A percentile compares a stretch with the other conserved stretches of the same genome.
These are phyloP conservation scores for Gypsophila paniculata DNA, from an alignment of 179 eudicot species.

Conservation along the genomic window DNA sequence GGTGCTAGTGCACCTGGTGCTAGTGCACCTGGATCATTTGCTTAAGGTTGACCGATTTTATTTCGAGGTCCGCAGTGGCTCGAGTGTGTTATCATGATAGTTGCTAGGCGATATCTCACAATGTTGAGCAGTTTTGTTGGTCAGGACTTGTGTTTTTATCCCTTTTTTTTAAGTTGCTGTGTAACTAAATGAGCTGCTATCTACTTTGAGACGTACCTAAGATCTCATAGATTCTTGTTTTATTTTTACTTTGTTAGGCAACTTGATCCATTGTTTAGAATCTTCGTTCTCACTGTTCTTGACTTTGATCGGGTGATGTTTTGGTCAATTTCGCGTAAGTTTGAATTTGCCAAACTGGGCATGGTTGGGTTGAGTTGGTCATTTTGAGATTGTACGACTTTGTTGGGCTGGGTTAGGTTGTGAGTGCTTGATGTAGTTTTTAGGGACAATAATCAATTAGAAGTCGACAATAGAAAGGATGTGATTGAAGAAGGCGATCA, in stretches of 20 bases:
- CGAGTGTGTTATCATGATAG: not conserved
- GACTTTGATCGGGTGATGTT: no score
- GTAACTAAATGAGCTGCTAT: slow-evolving; percentile 16
- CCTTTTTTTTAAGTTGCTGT: slow-evolving; percentile 1
- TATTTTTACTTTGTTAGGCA: not conserved
- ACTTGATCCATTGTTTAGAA: not conserved
- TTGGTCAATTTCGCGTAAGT: no score
- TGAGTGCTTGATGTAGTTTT: no score
- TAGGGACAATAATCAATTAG: no score
- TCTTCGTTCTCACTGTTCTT: not conserved
- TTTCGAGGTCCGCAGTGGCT: not conserved
- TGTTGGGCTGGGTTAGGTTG: no score
- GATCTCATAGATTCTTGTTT: not conserved
- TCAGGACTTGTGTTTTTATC: not conserved
- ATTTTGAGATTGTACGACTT: no score
- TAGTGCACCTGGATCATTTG: slow-evolving; percentile 28
- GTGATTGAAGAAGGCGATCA: no score
- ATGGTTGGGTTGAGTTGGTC: no score
- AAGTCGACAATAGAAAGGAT: no score
- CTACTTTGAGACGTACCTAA: slow-evolving; percentile 12
- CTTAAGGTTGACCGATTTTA: slow-evolving; percentile 7
- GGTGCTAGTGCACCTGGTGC: slow-evolving; percentile 24
- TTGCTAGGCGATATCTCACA: slow-evolving; percentile 1
- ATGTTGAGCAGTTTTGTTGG: slow-evolving; percentile 1
- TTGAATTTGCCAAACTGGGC: no score